Percentiles rank a stretch among this genome's conserved stretches.
Conservation (phyloP, 2,329 filamentous ascomycete genomes). For the Cladosporium sp. region DNA sequence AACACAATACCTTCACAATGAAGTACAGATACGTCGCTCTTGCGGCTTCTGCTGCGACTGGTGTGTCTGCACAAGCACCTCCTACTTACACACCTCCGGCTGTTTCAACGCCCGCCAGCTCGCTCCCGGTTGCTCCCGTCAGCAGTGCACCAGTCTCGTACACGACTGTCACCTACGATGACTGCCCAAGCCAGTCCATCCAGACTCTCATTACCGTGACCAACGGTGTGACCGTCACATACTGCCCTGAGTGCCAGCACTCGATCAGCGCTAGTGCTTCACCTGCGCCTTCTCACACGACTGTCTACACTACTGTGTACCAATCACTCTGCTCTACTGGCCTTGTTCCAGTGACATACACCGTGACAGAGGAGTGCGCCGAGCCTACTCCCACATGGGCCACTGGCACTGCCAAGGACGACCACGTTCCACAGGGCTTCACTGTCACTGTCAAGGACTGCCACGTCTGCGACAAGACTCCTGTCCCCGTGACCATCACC, state of each 20-base stretch:
- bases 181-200: conserved; percentile 34
- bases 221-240: conserved; percentile 37
- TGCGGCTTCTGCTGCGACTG: conserved; percentile 28
- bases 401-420: conserved; percentile 27
- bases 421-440: conserved; percentile 38
- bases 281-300: conserved; percentile 32
- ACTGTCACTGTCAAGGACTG: conserved; percentile 37
- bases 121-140: conserved; percentile 3
- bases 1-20: conserved; percentile 25
- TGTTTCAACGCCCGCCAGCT: background rate
- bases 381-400: conserved; percentile 38
- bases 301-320: conserved; percentile 40
- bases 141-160: conserved; percentile 29
- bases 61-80: conserved; percentile 29
- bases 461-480: conserved; percentile 33
- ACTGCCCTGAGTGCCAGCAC: conserved; percentile 38
- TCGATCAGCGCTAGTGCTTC: conserved; percentile 13
- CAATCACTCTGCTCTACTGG: conserved; percentile 38
- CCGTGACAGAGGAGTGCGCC: conserved; percentile 39
- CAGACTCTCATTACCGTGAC: conserved; percentile 39
- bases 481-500: conserved; percentile 37
- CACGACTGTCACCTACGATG: conserved; percentile 35
- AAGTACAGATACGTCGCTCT: conserved; percentile 29
- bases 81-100: conserved; percentile 7
- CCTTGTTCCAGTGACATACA: conserved; percentile 36